These are phyloP conservation scores for Yamadazyma sp. DNA, from an alignment of 805 yeast genomes.

Conservation along the genomic window DNA sequence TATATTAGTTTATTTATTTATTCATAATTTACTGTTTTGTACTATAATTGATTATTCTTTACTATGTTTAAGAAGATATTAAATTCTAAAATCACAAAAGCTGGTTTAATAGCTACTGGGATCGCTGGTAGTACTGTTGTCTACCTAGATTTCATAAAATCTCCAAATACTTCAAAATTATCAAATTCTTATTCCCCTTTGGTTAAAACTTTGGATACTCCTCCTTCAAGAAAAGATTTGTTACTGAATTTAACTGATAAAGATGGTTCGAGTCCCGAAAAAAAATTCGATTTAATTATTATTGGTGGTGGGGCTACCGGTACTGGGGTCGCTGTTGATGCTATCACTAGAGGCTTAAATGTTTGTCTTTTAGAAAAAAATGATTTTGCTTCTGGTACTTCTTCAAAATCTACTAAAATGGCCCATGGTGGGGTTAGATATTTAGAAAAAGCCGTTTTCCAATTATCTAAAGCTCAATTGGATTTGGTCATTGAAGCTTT, in stretches of 20 bases:
- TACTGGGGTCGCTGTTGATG: constrained; percentile 89
- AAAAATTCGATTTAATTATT: constrained; percentile 73
- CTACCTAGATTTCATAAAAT: constrained; percentile 38
- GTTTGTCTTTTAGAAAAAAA: constrained; percentile 83
- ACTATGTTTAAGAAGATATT: constrained; percentile 10
- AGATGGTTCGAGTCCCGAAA: constrained; percentile 9
- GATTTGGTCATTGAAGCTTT: constrained; percentile 28
- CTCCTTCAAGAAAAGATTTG: constrained; percentile 57
- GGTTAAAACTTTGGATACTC: constrained; percentile 41
- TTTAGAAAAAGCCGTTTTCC: constrained; percentile 91
- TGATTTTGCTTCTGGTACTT: constrained; percentile 91
- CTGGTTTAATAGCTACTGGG: constrained; percentile 29
- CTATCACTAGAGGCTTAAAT: constrained; percentile 83
- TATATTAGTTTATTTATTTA: no score
- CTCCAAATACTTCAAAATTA: constrained; percentile 27
- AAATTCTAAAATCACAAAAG: constrained; percentile 27
- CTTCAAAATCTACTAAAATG: constrained; percentile 91
- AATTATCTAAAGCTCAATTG: constrained; percentile 81
- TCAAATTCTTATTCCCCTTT: constrained; percentile 41
- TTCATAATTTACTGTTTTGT: no score
- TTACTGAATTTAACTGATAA: constrained; percentile 39
- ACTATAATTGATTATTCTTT: no score
- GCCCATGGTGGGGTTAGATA: constrained; percentile 98
- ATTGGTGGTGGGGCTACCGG: constrained; percentile 98
- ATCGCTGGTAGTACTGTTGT: constrained; percentile 34